A percentile compares a stretch with the other conserved stretches of the same genome.
Evolutionary conservation across 139 green algal species (phyloP).

Genomic region (Chloropicon primus): DNA sequence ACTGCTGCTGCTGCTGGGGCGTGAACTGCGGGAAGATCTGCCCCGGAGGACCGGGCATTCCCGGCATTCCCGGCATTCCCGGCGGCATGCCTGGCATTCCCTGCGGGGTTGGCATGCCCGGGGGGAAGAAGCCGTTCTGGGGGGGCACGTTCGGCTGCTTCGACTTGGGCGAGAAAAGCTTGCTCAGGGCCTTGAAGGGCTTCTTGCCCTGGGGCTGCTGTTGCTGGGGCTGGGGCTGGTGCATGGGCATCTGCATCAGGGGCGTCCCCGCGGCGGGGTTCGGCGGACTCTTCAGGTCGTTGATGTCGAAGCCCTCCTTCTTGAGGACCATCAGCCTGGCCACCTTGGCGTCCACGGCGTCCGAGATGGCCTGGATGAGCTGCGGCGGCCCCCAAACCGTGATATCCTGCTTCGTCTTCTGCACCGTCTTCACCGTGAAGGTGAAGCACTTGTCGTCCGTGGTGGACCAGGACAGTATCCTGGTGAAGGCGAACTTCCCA

Average conservation of each 20-base stretch:
- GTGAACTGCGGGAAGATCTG: too few species aligned
- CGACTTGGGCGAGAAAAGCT: neutral
- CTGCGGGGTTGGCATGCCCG: neutral
- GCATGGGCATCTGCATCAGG: neutral
- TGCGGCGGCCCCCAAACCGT: neutral
- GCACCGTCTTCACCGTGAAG: neutral
- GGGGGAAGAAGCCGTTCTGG: neutral
- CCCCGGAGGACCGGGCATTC: too few species aligned
- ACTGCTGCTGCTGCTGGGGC: neutral
- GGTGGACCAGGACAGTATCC: neutral
- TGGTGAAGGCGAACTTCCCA: neutral
- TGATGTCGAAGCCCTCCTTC: neutral
- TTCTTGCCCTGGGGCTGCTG: neutral
- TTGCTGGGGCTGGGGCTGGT: neutral
- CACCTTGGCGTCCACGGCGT: neutral
- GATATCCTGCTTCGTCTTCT: neutral
- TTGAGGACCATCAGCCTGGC: neutral
- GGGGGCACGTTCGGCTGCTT: neutral
- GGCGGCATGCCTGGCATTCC: neutral
- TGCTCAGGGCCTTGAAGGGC: neutral
- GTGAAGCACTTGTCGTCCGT: neutral
- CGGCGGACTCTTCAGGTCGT: neutral
- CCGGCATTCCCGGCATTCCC: neutral
- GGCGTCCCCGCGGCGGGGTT: neutral
- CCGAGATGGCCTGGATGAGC: neutral